Base-by-base conservation (phyloP, 495 filamentous ascomycete genomes). In the Aspergillus indologenus region DNA sequence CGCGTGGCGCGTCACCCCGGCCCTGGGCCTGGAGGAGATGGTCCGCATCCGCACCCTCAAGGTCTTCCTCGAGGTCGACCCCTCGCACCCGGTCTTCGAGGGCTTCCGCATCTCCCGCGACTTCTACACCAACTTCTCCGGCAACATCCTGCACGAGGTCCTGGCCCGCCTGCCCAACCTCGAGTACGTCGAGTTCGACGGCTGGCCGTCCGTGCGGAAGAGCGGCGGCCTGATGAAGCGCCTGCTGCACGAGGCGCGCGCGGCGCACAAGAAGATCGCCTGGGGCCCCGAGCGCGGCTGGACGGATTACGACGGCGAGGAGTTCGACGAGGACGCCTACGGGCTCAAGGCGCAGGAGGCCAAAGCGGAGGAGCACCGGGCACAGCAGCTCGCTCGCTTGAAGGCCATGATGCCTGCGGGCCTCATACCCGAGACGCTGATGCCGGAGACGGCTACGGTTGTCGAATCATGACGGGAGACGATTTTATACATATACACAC, bases 1-100 rank as follows among this genome's bases (percentile, higher is more conserved):
- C 12, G 83, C 85, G 47, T 94, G 90, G 90, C 79, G 81, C 3
- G 85, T 91, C 23, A 86, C 84, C 61, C 68, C 79, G 5, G 71
- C 79, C 0, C 75, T 94, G 22, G 89, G 90, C 0, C 75, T 95
- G 22, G 67, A 74, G 42, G 83, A 91, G 45, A 85, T 86, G 75
- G 71, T 69, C 31, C 79, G 78, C 46, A 78, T 89, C 20, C 78
- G 81, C 43, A 81, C 77, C 14, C 69, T 96, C 48, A 88, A 85
- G 53, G 81, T 96, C 0, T 92, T 91, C 65, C 81, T 93, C 22
- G 84, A 95, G 71, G 83, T 79, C 62, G 91, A 96, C 66, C 90
- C 91, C 0, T 87, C 85, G 26, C 82, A 89, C 63, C 80, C 81
- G 26, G 70, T 87, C 3, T 93, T 91, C 68, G 82, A 82, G 45